phyloP scores from a whole-genome alignment of 2,329 filamentous ascomycete genomes.

The Paraconiothyrium brasiliense region DNA sequence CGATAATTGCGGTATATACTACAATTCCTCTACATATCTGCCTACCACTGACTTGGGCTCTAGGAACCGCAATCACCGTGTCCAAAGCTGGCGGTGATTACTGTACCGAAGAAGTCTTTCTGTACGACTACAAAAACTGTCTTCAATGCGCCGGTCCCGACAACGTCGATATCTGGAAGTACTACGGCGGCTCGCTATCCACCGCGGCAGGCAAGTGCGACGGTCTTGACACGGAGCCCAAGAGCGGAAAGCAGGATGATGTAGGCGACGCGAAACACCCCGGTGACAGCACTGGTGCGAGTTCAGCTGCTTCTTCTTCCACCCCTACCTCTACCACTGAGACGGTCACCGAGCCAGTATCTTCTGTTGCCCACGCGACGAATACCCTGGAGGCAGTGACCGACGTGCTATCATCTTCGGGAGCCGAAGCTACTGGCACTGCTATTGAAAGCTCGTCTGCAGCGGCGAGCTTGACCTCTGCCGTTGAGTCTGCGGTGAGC shows the following conservation, averaged over 20 bases:
- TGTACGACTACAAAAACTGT: constrained; percentile 55
- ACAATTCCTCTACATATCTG: constrained; percentile 25
- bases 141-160: constrained; percentile 55
- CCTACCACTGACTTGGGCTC: background rate
- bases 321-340: constrained; percentile 11
- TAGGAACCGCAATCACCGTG: constrained; percentile 46
- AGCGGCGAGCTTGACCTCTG: constrained; percentile 6
- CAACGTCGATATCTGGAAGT: constrained; percentile 57
- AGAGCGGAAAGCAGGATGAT: constrained; percentile 32
- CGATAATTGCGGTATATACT: constrained; percentile 59
- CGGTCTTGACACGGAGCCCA: constrained; percentile 29
- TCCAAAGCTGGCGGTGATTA: constrained; percentile 46
- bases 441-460: background rate
- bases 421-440: background rate
- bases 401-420: constrained; percentile 7
- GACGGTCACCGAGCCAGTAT: background rate
- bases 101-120: constrained; percentile 54
- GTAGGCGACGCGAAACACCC: constrained; percentile 25
- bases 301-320: constrained; percentile 17
- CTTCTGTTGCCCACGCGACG: background rate
- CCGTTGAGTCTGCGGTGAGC: background rate
- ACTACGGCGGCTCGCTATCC: constrained; percentile 53
- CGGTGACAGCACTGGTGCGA: constrained; percentile 12
- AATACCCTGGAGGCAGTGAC: background rate
- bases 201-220: constrained; percentile 37